Evolutionary conservation across 495 filamentous ascomycete species (phyloP).

Genomic region (Wilcoxina mikolae): DNA sequence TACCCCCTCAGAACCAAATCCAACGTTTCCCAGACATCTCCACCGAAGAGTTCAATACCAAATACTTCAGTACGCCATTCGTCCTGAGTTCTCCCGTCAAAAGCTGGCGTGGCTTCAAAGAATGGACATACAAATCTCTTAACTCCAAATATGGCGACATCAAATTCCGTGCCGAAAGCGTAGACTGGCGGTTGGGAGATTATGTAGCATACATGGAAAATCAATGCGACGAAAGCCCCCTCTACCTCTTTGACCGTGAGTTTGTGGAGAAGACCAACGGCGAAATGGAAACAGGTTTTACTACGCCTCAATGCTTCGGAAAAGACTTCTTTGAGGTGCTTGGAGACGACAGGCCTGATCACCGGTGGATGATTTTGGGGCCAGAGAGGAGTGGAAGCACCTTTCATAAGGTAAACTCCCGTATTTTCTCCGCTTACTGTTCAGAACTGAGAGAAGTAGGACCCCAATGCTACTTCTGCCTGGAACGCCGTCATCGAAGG

Average conservation of each 20-base stretch:
- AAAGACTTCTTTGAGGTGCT: slow-evolving; percentile 76
- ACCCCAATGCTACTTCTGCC: slow-evolving; percentile 54
- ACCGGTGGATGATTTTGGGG: slow-evolving; percentile 86
- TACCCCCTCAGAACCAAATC: slow-evolving; percentile 62
- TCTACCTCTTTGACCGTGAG: slow-evolving; percentile 79
- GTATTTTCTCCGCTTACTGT: neutral
- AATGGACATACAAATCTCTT: slow-evolving; percentile 57
- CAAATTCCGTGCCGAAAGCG: slow-evolving; percentile 76
- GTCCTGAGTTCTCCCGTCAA: slow-evolving; percentile 76
- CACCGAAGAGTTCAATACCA: slow-evolving; percentile 53
- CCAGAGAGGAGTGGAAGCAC: slow-evolving; percentile 83
- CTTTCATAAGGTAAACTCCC: slow-evolving; percentile 72
- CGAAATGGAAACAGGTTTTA: slow-evolving; percentile 48
- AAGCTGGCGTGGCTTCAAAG: slow-evolving; percentile 60
- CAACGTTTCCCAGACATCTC: slow-evolving; percentile 51
- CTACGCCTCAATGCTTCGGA: slow-evolving; percentile 76
- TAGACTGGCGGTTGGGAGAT: slow-evolving; percentile 71
- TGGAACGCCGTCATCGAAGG: slow-evolving; percentile 93
- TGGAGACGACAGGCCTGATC: slow-evolving; percentile 65
- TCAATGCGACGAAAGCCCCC: slow-evolving; percentile 68
- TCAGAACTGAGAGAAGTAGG: slow-evolving; percentile 18
- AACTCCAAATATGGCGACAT: slow-evolving; percentile 47
- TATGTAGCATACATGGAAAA: slow-evolving; percentile 78
- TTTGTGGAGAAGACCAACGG: slow-evolving; percentile 83
- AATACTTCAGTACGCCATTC: slow-evolving; percentile 73